phyloP scores from a whole-genome alignment of 2,329 filamentous ascomycete genomes.

The Lachnum nothofagi region DNA sequence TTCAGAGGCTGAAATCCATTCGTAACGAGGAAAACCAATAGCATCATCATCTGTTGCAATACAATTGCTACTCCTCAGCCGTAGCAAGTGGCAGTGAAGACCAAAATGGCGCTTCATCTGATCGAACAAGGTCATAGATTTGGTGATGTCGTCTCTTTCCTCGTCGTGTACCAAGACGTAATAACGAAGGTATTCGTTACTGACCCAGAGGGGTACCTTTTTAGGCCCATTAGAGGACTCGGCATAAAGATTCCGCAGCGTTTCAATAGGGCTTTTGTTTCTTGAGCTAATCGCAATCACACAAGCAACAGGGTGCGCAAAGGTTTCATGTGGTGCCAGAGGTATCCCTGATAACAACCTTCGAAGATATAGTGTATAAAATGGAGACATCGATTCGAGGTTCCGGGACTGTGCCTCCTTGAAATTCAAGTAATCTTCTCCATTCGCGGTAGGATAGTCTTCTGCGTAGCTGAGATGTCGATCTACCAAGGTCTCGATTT shows the following conservation, averaged over 20 bases:
- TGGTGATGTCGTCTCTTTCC: conserved; percentile 84
- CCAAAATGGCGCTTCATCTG: conserved; percentile 99
- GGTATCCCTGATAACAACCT: conserved; percentile 75
- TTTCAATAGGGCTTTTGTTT: conserved; percentile 77
- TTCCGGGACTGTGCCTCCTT: conserved; percentile 29
- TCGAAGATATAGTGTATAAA: conserved; percentile 80
- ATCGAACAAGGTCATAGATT: conserved; percentile 86
- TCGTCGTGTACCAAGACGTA: conserved; percentile 97
- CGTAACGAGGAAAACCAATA: conserved; percentile 70
- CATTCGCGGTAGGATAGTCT: conserved; percentile 31
- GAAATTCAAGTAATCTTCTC: conserved; percentile 36
- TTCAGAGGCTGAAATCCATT: conserved; percentile 86
- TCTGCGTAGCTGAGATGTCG: conserved; percentile 74
- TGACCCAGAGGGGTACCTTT: conserved; percentile 76
- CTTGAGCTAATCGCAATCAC: conserved; percentile 92
- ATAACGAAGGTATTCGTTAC: conserved; percentile 88
- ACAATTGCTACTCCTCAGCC: conserved; percentile 78
- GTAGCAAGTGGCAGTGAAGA: conserved; percentile 85
- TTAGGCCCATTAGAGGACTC: conserved; percentile 75
- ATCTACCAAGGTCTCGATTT: conserved; percentile 76
- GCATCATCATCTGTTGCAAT: conserved; percentile 89
- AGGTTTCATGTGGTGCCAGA: conserved; percentile 81
- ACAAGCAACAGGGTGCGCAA: conserved; percentile 88
- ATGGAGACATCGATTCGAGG: conserved; percentile 56
- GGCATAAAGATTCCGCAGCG: conserved; percentile 75